Evolutionary conservation across 1,284 basidiomycete species (phyloP), one percentile per base, ranked within the genome.

Genomic region (Pseudozyma hubeiensis): DNA sequence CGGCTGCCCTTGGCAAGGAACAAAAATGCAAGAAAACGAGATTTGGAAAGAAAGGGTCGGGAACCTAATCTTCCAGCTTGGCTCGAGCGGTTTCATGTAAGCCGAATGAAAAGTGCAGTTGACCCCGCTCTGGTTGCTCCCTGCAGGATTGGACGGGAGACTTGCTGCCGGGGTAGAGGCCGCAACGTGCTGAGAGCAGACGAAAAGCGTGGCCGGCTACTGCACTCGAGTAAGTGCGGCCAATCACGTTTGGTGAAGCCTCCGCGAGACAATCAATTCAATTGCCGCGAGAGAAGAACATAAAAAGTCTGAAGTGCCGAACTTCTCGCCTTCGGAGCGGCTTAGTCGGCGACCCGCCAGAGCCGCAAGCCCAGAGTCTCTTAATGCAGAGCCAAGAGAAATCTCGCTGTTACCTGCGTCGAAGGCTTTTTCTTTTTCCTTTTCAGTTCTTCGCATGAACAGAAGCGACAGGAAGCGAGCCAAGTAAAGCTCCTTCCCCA

Each of bases 291-390:
- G 35, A 33, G 29, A 47, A n/a, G 16, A n/a, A 16, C 39, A 8
- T 13, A 41, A n/a, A n/a, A 44, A 13, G 13, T 10, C 7, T 41
- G 16, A 7, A 13, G 40, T 41, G 40, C 40, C 40, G 40, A 9
- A 9, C 9, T 14, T 37, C 35, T 37, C 35, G 8, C 24, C 4
- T 24, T 24, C 24, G 24, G 24, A 37, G 35, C 35, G 9, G 35
- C 14, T 41, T 53, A 6, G 43, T 55, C 59, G 65, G 65, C 58
- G 65, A 67, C 24, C 59, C 65, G 65, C 59, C 54, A 67, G 59
- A 67, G 41, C 65, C 54, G 58, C 39, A 17, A 29, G 16, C 14
- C 14, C 35, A 37, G 13, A 13, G 7, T 13, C 16, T 16, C 40
- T 41, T 45, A 24, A 16, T 37, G 53, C 55, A 64, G 30, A 61